A percentile compares a stretch with the other conserved stretches of the same genome.
Conservation (phyloP, 2,329 filamentous ascomycete genomes). For the Hypoxylon rubiginosum region DNA sequence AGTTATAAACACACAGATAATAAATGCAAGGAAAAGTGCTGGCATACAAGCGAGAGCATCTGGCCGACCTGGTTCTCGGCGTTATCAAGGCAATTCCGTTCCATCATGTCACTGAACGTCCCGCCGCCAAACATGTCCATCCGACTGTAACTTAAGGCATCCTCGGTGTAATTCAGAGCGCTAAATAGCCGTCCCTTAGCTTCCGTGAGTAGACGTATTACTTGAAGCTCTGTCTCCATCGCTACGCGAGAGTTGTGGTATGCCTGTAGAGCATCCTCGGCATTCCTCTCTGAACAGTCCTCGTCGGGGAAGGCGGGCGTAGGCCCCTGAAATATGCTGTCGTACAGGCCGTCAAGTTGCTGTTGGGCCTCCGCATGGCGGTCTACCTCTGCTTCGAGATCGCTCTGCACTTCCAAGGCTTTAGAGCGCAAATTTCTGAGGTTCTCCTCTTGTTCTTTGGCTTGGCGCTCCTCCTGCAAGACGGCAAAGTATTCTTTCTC, state of each 20-base stretch:
- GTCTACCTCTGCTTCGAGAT: conserved; percentile 54
- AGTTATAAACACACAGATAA: no score
- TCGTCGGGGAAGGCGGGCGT: conserved; percentile 68
- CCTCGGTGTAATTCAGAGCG: conserved; percentile 56
- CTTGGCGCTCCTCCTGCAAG: conserved; percentile 62
- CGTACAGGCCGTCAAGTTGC: conserved; percentile 66
- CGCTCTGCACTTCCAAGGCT: conserved; percentile 54
- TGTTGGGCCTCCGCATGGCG: conserved; percentile 58
- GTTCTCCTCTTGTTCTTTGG: conserved; percentile 58
- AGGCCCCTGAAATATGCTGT: conserved; percentile 66
- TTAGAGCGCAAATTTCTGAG: conserved; percentile 57
- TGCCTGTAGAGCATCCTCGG: conserved; percentile 52
- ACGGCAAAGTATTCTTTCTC: conserved; percentile 68
- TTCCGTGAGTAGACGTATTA: conserved; percentile 56
- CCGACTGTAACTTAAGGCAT: conserved; percentile 58
- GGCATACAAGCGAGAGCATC: conserved; percentile 56
- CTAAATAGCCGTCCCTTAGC: conserved; percentile 55
- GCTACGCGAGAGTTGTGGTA: conserved; percentile 56
- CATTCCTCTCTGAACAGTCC: conserved; percentile 60
- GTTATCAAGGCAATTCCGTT: conserved; percentile 63
- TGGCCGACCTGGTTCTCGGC: conserved; percentile 60
- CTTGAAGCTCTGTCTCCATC: conserved; percentile 59
- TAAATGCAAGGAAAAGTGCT: no score
- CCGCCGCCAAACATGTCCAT: conserved; percentile 66
- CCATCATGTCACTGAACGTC: conserved; percentile 64